A percentile compares a stretch with the other conserved stretches of the same genome.
Conservation (phyloP, 2,329 filamentous ascomycete species). For the Fonsecaea monophora region DNA sequence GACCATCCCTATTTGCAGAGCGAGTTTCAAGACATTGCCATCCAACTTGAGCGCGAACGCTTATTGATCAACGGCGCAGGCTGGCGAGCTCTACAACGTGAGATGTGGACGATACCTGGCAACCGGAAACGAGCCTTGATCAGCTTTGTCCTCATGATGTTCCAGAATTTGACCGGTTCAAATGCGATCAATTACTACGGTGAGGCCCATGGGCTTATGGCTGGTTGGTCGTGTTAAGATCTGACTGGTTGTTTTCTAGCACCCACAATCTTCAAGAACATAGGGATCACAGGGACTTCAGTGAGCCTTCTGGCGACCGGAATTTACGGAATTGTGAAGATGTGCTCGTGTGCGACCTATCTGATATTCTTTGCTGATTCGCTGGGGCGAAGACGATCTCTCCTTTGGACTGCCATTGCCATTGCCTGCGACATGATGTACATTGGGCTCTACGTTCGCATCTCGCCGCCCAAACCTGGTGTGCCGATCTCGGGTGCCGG, state of each 20-base stretch:
- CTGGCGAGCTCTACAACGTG: conserved; percentile 65
- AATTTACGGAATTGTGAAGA: conserved; percentile 74
- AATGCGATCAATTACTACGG: conserved; percentile 64
- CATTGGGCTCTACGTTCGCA: conserved; percentile 72
- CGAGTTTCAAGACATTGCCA: conserved; percentile 66
- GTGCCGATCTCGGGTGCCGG: conserved; percentile 66
- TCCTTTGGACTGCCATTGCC: conserved; percentile 69
- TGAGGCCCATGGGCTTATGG: neutral
- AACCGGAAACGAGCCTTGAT: conserved; percentile 61
- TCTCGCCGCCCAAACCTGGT: conserved; percentile 63
- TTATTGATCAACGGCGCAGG: conserved; percentile 59
- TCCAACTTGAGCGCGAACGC: conserved; percentile 67
- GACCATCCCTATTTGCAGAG: conserved; percentile 62
- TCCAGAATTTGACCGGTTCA: conserved; percentile 61
- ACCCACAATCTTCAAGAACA: conserved; percentile 70
- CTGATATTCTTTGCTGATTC: conserved; percentile 69
- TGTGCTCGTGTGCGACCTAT: conserved; percentile 9
- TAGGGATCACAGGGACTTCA: conserved; percentile 65
- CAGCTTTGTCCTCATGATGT: conserved; percentile 57
- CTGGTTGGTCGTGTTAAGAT: neutral
- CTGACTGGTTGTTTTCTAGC: conserved; percentile 40
- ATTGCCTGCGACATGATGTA: conserved; percentile 71
- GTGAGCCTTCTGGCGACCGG: conserved; percentile 75
- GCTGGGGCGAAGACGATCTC: conserved; percentile 63
- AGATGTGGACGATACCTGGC: conserved; percentile 66